These are phyloP conservation scores for Kluyveromyces sp. DNA, from an alignment of 1,139 yeast species.

Conservation along the genomic window DNA sequence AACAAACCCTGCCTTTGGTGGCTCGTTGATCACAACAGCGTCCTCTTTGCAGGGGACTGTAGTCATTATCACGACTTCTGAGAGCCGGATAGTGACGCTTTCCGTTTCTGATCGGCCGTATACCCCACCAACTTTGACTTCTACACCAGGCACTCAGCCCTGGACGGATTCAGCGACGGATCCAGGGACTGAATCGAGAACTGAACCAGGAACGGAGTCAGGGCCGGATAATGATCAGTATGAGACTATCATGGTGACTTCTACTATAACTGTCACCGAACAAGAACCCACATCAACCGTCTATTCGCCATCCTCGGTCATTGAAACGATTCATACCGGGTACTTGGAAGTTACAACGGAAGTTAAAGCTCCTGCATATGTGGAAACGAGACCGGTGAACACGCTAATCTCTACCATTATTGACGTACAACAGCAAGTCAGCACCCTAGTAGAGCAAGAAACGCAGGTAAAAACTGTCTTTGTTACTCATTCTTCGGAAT, in stretches of 20 bases:
- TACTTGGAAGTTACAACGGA: not conserved
- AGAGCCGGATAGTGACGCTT: conserved; percentile 3
- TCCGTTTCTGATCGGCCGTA: conserved; percentile 4
- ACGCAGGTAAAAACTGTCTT: not conserved
- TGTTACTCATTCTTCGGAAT: not conserved
- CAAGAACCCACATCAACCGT: conserved; percentile 3
- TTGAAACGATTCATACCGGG: not conserved
- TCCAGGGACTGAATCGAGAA: too few relatives aligned
- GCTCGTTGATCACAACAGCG: conserved; percentile 9
- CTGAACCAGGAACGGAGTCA: too few relatives aligned
- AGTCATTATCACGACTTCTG: conserved; percentile 7
- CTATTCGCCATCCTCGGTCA: not conserved
- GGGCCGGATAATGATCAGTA: not conserved
- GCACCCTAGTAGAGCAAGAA: not conserved
- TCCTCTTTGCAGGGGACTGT: conserved; percentile 9
- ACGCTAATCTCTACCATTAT: not conserved
- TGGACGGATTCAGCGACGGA: too few relatives aligned
- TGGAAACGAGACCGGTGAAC: not conserved
- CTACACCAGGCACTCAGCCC: not conserved
- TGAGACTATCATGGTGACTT: not conserved
- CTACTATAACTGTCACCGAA: conserved; percentile 2
- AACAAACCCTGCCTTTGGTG: conserved; percentile 10
- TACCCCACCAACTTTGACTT: conserved; percentile 3
- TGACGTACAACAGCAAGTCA: not conserved
- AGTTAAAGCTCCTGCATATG: not conserved